Base-by-base conservation (phyloP, 441 rosid genomes). In the Iberis amara region DNA sequence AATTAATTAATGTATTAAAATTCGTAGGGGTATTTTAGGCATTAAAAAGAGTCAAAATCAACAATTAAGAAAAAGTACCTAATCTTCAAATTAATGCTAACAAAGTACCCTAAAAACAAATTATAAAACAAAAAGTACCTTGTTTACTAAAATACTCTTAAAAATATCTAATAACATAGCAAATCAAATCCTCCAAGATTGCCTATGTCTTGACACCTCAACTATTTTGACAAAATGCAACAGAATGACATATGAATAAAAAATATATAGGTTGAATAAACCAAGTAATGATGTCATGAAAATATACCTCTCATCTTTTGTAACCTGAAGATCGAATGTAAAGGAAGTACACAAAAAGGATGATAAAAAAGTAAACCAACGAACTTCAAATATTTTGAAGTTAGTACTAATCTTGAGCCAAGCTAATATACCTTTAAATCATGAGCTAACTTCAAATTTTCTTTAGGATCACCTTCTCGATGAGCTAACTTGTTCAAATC, bases 231-330 rank as follows among this genome's bases (percentile, higher is more conserved):
- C 1, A 18, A 18, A 18, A 18, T 18, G 21, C 21, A 18, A 18
- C 21, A 18, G 21, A 18, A 18, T 18, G 21, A 18, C 21, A 18
- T 18, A 18, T 18, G 21, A 18, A 18, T 18, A 18, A 18, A 18
- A 18, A 18, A 18, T 18, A 18, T 18, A 18, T 18, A 1, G 21
- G 21, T 18, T 18, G 21, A 92, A 69, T 64, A 92, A 73, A 31
- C 88, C 89, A 54, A 92, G 88, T 85, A 86, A 74, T 52, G 97
- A 86, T 56, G 97, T 82, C 76, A 73, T 74, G 69, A 86, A 92
- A 43, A 89, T 42, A 52, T 79, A 86, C 69, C 79, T 78, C 69
- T 89, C 96, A 52, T 86, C 96, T 72, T 89, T 92, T 58, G 71
- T 76, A 67, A 31, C 89, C 99, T 92, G 67, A 47, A 73, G 68